A percentile compares a stretch with the other conserved stretches of the same genome.
Evolutionary conservation across 1,284 basidiomycete species (phyloP).

Genomic region (Cutaneotrichosporon daszewskae): DNA sequence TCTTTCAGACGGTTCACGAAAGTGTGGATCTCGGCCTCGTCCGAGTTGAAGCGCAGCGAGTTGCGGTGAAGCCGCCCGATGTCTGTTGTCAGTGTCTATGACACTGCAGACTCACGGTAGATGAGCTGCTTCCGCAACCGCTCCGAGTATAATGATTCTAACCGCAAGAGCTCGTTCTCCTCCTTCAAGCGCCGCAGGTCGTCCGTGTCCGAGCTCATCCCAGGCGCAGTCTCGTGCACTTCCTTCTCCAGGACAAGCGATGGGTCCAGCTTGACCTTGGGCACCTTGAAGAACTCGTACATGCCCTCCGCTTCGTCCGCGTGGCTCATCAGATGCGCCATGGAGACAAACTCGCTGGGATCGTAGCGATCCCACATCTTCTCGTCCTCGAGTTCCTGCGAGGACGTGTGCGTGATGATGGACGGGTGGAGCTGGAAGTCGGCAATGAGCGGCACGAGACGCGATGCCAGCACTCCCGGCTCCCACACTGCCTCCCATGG

Average conservation of each 20-base stretch:
- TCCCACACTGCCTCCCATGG: conserved; percentile 39
- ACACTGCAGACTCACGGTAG: conserved; percentile 26
- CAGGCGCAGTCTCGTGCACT: conserved; percentile 4
- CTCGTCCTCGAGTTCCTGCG: conserved; percentile 35
- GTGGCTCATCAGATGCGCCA: conserved; percentile 35
- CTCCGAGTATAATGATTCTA: conserved; percentile 33
- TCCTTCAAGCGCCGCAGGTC: conserved; percentile 13
- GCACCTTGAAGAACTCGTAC: conserved; percentile 25
- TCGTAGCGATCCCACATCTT: conserved; percentile 41
- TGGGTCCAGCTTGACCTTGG: conserved; percentile 5
- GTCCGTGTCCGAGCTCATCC: conserved; percentile 5
- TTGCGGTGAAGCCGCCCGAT: conserved; percentile 39
- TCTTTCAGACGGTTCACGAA: conserved; percentile 43
- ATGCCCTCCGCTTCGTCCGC: conserved; percentile 21
- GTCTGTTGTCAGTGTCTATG: conserved; percentile 21
- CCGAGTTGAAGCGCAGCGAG: conserved; percentile 37
- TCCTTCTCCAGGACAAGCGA: not conserved
- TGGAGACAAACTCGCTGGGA: conserved; percentile 35
- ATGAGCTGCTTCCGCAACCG: conserved; percentile 35
- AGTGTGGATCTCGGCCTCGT: conserved; percentile 44
- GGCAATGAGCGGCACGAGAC: conserved; percentile 31
- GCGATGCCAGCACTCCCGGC: conserved; percentile 24
- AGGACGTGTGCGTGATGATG: conserved; percentile 37
- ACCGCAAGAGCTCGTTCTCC: conserved; percentile 34
- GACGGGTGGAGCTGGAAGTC: conserved; percentile 41